Conservation (phyloP, 2,329 filamentous ascomycete species). For the Fusarium floridanum region DNA sequence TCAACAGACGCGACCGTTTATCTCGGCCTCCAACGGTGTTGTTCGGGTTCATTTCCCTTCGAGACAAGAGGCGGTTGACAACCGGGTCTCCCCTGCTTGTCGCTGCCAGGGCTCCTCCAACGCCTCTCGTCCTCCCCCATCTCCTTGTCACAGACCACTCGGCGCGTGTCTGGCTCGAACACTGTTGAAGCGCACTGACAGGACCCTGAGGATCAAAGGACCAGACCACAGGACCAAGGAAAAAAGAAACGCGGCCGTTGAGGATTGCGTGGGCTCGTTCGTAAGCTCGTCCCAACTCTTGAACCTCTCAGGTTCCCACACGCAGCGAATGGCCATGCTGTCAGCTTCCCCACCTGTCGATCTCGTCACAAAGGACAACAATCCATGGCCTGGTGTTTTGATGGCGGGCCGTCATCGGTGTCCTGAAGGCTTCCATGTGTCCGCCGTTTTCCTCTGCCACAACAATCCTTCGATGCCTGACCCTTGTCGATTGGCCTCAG, state of each 20-base stretch:
- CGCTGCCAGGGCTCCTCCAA: conserved; percentile 12
- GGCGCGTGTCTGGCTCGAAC: conserved; percentile 10
- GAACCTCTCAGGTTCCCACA: conserved; percentile 13
- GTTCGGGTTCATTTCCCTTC: conserved; percentile 11
- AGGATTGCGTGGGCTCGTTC: conserved; percentile 16
- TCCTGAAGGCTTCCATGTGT: conserved; percentile 22
- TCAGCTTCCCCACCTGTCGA: conserved; percentile 35
- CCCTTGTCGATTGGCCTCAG: conserved; percentile 11
- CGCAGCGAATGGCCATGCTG: conserved; percentile 14
- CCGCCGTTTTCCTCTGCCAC: conserved; percentile 1
- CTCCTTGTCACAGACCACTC: conserved; percentile 9
- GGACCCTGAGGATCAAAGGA: conserved; percentile 38
- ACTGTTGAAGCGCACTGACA: conserved; percentile 25
- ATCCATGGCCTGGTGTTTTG: conserved; percentile 21
- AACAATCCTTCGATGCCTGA: background rate
- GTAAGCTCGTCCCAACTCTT: conserved; percentile 28
- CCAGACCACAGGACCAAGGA: conserved; percentile 6
- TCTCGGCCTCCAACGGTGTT: conserved; percentile 2
- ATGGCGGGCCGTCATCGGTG: conserved; percentile 14
- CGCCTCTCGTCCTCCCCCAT: conserved; percentile 15
- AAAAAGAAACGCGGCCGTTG: conserved; percentile 14
- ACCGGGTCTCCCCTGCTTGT: conserved; percentile 45
- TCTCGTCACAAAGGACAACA: conserved; percentile 25
- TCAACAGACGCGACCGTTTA: conserved; percentile 2
- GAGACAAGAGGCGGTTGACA: conserved; percentile 15